These are phyloP conservation scores for Alternaria dauci DNA, from an alignment of 2,329 filamentous ascomycete species.

Conservation along the genomic window DNA sequence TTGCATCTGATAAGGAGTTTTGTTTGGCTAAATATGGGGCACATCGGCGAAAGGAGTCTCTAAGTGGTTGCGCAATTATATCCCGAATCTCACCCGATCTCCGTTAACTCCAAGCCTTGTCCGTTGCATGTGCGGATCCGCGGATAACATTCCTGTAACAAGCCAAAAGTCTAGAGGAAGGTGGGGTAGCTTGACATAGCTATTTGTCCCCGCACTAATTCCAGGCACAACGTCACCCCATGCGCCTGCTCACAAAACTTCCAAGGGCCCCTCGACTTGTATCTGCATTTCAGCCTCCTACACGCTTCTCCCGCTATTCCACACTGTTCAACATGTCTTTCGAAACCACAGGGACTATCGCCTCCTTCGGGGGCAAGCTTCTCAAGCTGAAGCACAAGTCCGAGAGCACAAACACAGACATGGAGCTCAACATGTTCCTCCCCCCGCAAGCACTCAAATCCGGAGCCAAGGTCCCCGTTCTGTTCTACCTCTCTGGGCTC, in stretches of 20 bases:
- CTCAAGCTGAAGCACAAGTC: conserved; percentile 92
- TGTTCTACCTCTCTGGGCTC: conserved; percentile 92
- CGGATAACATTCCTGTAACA: conserved; percentile 39
- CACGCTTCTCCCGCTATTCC: conserved; percentile 22
- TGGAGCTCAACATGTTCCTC: conserved; percentile 92
- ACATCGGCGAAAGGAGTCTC: conserved; percentile 48
- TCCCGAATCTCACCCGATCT: conserved; percentile 49
- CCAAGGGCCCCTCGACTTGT: conserved; percentile 23
- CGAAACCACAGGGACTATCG: conserved; percentile 87
- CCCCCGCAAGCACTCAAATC: conserved; percentile 72
- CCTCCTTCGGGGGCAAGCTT: conserved; percentile 91
- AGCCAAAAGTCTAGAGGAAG: conserved; percentile 38
- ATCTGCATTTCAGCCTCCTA: conserved; percentile 19
- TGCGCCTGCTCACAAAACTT: conserved; percentile 36
- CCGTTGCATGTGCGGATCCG: conserved; percentile 42
- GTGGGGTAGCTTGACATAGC: conserved; percentile 43
- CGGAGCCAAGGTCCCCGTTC: conserved; percentile 74
- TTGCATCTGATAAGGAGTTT: conserved; percentile 50
- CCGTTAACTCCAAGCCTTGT: conserved; percentile 35
- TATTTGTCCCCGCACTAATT: conserved; percentile 41
- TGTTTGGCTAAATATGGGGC: conserved; percentile 36
- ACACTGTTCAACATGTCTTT: conserved; percentile 66
- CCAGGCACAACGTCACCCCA: conserved; percentile 43
- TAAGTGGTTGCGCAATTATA: conserved; percentile 35
- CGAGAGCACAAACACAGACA: conserved; percentile 79